Percentiles rank a stretch among this genome's conserved stretches.
Conservation (phyloP, 257 asterid genomes). For the Gentiana straminea region DNA sequence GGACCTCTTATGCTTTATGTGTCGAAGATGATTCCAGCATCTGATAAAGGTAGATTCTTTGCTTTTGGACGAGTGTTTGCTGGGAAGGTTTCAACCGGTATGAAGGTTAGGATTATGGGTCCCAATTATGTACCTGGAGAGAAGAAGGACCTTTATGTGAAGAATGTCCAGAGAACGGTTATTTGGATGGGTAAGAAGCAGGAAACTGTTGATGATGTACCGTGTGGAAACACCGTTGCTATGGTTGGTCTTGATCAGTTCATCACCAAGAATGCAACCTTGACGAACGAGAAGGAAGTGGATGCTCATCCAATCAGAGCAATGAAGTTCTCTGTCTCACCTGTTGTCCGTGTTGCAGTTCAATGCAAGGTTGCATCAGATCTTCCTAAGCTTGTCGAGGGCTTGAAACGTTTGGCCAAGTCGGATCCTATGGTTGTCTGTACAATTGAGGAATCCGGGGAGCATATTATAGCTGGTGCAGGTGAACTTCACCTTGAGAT, state of each 20-base stretch:
- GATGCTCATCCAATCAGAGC: slow-evolving; percentile 35
- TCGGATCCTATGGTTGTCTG: slow-evolving; percentile 39
- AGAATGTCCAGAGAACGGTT: slow-evolving; percentile 31
- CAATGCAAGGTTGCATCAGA: slow-evolving; percentile 42
- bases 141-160: slow-evolving; percentile 30
- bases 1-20: slow-evolving; percentile 34
- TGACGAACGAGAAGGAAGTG: slow-evolving; percentile 29
- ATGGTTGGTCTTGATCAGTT: slow-evolving; percentile 33
- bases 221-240: slow-evolving; percentile 34
- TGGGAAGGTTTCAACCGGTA: slow-evolving; percentile 21
- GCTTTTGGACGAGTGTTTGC: slow-evolving; percentile 36
- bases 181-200: slow-evolving; percentile 38
- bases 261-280: slow-evolving; percentile 31
- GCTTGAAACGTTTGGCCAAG: slow-evolving; percentile 35
- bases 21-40: slow-evolving; percentile 38
- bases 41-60: slow-evolving; percentile 29
- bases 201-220: slow-evolving; percentile 35
- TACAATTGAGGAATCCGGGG: slow-evolving; percentile 32
- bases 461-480: slow-evolving; percentile 35
- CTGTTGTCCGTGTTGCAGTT: slow-evolving; percentile 39
- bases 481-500: slow-evolving; percentile 35
- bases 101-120: slow-evolving; percentile 34
- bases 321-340: slow-evolving; percentile 37
- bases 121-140: slow-evolving; percentile 32
- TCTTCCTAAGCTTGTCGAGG: slow-evolving; percentile 42